Evolutionary conservation across 805 yeast species (phyloP), one percentile per base, ranked within the genome.

Genomic region (Monosporozyma aquatica): DNA sequence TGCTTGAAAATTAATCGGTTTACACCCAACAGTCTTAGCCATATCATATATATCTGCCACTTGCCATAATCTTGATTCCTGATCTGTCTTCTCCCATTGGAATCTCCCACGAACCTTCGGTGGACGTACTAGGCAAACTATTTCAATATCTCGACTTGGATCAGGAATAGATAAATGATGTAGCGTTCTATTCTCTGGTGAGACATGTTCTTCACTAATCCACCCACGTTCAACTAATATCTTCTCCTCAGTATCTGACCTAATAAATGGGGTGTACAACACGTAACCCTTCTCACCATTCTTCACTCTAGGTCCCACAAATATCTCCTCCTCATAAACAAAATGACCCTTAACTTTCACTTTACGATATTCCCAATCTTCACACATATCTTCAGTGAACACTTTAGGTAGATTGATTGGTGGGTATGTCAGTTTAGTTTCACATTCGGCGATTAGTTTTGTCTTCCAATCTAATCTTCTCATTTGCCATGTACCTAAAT

Each of bases 401-500:
- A 67, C 59, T 39, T 72, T 70, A 0, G 97, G 97, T 25, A 90
- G 64, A 5, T 80, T 80, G 18, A 80, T 65, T 0, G 95, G 82
- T 3, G 80, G 78, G 44, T 75, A 74, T 0, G 89, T 78, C 51
- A 92, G 65, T 48, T 89, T 68, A 54, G 85, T 87, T 60, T 92
- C 97, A 54, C 90, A 80, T 17, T 75, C 73, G 3, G 94, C 81
- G 47, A 92, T 82, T 47, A 92, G 69, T 47, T 80, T 75, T 20
- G 79, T 82, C 61, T 92, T 92, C 98, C 98, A 92, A 46, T 75
- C 70, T 39, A 92, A 66, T 49, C 98, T 71, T 52, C 76, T 69
- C 37, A 85, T 78, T 66, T 92, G 98, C 98, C 98, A 92, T 43
- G 87, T 75, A 2, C 97, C 98, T 35, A 92, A 66, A 37, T 79